A percentile compares a stretch with the other conserved stretches of the same genome.
phyloP scores from a whole-genome alignment of 169 alveolate species.

The Eimeria zaria region DNA sequence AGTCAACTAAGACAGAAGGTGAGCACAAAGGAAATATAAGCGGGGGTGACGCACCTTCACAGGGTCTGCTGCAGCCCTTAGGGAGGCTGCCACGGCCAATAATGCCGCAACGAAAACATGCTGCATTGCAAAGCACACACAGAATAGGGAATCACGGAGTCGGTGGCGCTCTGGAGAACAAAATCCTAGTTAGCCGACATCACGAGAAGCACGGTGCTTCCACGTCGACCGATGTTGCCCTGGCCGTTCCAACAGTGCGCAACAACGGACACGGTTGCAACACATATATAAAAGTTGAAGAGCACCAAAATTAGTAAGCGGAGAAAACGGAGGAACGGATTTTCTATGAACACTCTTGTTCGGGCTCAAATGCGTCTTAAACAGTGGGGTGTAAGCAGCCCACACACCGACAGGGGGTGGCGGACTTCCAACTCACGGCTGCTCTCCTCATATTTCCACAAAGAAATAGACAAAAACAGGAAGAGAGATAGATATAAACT shows the following conservation, averaged over 20 bases:
- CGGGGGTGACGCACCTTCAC: conserved; percentile 12
- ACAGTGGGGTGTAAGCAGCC: not conserved
- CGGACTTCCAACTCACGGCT: conserved; percentile 5
- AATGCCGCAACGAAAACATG: conserved; percentile 9
- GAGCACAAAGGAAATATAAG: not conserved
- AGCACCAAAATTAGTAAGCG: not conserved
- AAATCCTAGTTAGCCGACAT: no score
- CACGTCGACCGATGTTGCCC: not conserved
- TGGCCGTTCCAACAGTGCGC: not conserved
- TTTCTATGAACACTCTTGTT: not conserved
- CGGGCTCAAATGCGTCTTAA: not conserved
- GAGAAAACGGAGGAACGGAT: not conserved
- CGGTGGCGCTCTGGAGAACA: not conserved
- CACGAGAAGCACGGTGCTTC: not conserved
- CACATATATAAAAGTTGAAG: not conserved
- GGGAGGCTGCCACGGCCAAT: conserved; percentile 26
- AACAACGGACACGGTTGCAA: not conserved
- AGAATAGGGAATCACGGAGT: not conserved
- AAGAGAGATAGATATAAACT: not conserved
- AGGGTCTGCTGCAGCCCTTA: conserved; percentile 30
- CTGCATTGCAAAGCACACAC: not conserved
- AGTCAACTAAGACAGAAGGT: not conserved
- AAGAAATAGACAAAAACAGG: not conserved
- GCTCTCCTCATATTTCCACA: conserved; percentile 22
- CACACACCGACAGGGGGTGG: not conserved